Evolutionary conservation across 805 yeast genomes (phyloP), one percentile per base, ranked within the genome.

Genomic region (Barnettozyma populi): DNA sequence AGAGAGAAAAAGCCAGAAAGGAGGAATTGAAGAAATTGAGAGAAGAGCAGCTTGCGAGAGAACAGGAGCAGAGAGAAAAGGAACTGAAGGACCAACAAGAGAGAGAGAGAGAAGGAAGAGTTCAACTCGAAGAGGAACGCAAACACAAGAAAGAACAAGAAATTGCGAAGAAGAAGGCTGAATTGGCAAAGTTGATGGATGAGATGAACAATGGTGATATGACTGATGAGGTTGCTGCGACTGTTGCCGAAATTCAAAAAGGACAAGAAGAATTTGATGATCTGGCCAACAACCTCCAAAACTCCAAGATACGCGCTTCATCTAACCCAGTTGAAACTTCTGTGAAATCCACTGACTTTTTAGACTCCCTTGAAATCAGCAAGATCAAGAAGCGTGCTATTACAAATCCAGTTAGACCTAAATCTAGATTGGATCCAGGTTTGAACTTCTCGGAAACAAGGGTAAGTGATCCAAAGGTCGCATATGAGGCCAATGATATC

Each of bases 1-100:
- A 74, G 54, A 79, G 74, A 45, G 86, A 80, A 50, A 81, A 76
- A 59, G 66, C 74, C 54, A 78, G 73, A 74, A 73, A 64, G 49
- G 72, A 67, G 37, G 54, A 57, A 43, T 47, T 52, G n/a, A 49
- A 43, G 62, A 62, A 55, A 44, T 65, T 60, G 36, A 44, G 52
- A 46, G 51, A 62, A 49, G 54, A 56, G 41, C 47, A 53, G 43
- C 54, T 59, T 50, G 53, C 48, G 45, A 38, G 50, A 45, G 59
- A 59, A 53, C 53, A 42, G 50, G 43, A 64, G 58, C 49, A 60
- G 51, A 46, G 41, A 47, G 46, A 55, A 52, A 44, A 48, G 41
- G 52, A 57, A 19, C 19, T n/a, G 51, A 49, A 45, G 41, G 43
- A 40, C 48, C 54, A 48, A 37, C 47, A 44, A 42, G 49, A 48